These are phyloP conservation scores for Sporothrix mexicana DNA, from an alignment of 2,329 filamentous ascomycete species.

Conservation along the genomic window DNA sequence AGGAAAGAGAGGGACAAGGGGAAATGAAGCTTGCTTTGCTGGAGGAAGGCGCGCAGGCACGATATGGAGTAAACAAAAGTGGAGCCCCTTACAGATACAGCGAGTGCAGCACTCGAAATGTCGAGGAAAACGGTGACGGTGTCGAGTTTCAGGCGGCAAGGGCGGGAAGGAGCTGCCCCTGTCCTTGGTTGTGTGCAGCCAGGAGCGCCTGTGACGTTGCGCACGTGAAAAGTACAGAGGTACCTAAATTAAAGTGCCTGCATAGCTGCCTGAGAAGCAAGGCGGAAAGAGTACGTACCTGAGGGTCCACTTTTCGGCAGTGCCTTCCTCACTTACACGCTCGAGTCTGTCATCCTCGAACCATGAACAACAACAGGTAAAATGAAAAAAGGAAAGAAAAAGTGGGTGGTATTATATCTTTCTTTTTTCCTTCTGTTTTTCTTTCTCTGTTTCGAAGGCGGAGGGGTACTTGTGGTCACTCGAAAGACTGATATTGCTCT, in stretches of 20 bases:
- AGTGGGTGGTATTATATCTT: no score
- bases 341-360: no score
- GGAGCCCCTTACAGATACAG: conserved; percentile 36
- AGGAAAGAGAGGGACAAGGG: conserved; percentile 10
- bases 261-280: conserved; percentile 2
- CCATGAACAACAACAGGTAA: not conserved
- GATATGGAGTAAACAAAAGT: conserved; percentile 25
- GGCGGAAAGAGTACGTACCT: conserved; percentile 9
- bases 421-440: no score
- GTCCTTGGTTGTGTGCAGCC: conserved; percentile 15
- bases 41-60: conserved; percentile 9
- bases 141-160: no score
- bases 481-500: no score
- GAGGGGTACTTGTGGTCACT: no score
- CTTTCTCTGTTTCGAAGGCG: no score
- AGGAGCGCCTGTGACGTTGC: conserved; percentile 16
- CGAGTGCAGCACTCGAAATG: not conserved
- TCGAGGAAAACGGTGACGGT: no score
- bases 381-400: not conserved
- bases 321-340: no score
- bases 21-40: conserved; percentile 22
- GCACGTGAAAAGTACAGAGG: not conserved
- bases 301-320: no score
- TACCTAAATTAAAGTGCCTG: not conserved
- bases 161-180: not conserved